Evolutionary conservation across 495 filamentous ascomycete genomes (phyloP).

Genomic region (Neurospora tetrasperma): DNA sequence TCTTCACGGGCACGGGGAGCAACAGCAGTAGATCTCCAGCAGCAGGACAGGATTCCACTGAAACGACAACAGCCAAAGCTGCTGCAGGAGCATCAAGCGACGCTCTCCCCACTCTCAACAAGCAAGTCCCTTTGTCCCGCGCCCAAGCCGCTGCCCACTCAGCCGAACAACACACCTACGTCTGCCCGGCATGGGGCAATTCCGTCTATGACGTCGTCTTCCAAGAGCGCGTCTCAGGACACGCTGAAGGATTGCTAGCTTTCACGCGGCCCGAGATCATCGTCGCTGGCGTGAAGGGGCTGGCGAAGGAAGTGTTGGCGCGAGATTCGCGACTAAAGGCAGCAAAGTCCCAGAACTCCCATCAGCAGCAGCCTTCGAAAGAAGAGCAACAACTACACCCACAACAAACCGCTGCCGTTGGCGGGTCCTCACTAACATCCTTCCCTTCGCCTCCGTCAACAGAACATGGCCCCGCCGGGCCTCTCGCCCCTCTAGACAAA

Average conservation of each 20-base stretch:
- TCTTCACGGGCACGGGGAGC: constrained; percentile 27
- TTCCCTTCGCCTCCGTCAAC: not conserved
- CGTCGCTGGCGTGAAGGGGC: constrained; percentile 24
- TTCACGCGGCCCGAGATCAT: constrained; percentile 35
- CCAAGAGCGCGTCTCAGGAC: constrained; percentile 21
- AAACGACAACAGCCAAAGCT: not conserved
- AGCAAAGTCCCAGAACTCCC: not conserved
- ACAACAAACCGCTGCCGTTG: not conserved
- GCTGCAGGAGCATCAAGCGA: not conserved
- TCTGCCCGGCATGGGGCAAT: constrained; percentile 36
- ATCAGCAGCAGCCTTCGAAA: not conserved
- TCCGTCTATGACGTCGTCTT: constrained; percentile 30
- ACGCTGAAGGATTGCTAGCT: constrained; percentile 24
- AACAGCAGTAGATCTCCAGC: not conserved
- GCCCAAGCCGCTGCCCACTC: not conserved
- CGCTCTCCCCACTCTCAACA: not conserved
- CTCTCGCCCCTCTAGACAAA: not conserved
- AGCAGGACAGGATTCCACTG: not conserved
- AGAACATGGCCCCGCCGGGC: not conserved
- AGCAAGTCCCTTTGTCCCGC: not conserved
- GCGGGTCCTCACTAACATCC: not conserved
- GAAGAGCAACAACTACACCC: not conserved
- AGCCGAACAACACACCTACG: constrained; percentile 21
- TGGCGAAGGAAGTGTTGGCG: constrained; percentile 26
- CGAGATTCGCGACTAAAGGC: constrained; percentile 21